Base-by-base conservation (phyloP, 2,329 filamentous ascomycete species). In the Akanthomyces uredinophilus region DNA sequence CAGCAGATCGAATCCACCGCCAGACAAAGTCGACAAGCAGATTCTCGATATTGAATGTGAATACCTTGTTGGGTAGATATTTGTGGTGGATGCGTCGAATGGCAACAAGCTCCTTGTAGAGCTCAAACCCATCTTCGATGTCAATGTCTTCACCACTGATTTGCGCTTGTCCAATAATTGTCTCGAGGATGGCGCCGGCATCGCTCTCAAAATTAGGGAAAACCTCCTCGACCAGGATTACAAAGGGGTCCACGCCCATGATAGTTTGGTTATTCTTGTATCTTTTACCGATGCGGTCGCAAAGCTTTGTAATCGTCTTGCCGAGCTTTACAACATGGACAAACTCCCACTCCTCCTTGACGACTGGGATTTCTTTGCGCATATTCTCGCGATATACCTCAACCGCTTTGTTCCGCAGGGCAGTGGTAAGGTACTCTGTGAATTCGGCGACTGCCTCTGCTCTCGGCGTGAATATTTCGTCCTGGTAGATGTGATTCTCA, bases 131-230 rank as follows among this genome's bases (percentile, higher is more conserved):
- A 73, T 99, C 95, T 70, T 96, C 86, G 29, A 98, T 85, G 44
- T 90, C 87, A 54, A 98, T 86, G 68, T 96, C 92, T 61, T 87
- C 82, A 16, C 85, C 87, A 58, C 83, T 85, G 39, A 86, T 83
- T 66, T 89, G 84, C 24, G 90, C 86, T 59, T 88, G 83, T 63
- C 89, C 83, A 66, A 98, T 81, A 64, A 98, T 95, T 61, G 89
- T 84, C 66, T 87, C 83, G 47, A 98, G 87, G 66, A 99, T 86
- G 69, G 94, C 92, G 65, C 89, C 85, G 5, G 92, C 91, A 73
- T 99, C 94, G 65, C 91, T 87, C 62, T 96, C 93, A 72, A 96
- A 98, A 64, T 89, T 89, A 1, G 95, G 95, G 63, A 98, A 89
- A 60, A 95, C 87, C 58, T 91, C 91, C 66, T 90, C 85, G 7